Evolutionary conservation across 257 asterid species (phyloP), one percentile per base, ranked within the genome.

Genomic region (Nicotiana obtusifolia): DNA sequence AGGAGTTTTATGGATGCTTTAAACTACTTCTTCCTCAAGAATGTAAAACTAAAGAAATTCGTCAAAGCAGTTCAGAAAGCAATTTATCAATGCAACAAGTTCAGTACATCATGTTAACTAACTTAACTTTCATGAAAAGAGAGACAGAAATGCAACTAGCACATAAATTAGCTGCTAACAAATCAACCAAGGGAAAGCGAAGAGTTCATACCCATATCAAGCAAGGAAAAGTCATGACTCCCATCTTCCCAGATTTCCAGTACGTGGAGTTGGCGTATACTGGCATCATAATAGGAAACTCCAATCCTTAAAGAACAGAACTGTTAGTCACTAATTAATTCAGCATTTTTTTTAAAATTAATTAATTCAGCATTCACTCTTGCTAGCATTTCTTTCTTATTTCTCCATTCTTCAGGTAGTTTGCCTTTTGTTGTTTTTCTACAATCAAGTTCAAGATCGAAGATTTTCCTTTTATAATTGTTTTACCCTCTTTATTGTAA

Each of bases 171-270:
- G 41, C 24, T 53, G 28, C 30, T 66, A 20, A 54, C 7, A 41
- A 6, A 41, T 59, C 75, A n/a, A 76, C 56, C 56, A 13, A 52
- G 56, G 19, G 17, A 52, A 52, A 52, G 47, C 22, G 4, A 78
- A 80, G 57, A 68, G 61, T 64, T 68, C 81, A 37, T 94, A 95
- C 99, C 97, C 97, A 95, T 91, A 84, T 95, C 93, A 73, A 95
- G 85, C 89, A 95, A 83, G 7, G 97, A 96, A 86, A 86, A 95
- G 82, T 88, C 91, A 66, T 89, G 91, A 75, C 73, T 84, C 62
- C 87, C 95, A 85, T 94, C 97, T 86, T 95, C 99, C 97, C 97
- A 95, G 49, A 94, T 88, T 88, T 94, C 99, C 89, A 94, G 82
- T 84, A 95, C 98, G 69, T 87, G 83, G 80, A 95, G 97, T 80